Conservation (phyloP, 192 early-diverging fungal species). For the Coemansia furcata region DNA sequence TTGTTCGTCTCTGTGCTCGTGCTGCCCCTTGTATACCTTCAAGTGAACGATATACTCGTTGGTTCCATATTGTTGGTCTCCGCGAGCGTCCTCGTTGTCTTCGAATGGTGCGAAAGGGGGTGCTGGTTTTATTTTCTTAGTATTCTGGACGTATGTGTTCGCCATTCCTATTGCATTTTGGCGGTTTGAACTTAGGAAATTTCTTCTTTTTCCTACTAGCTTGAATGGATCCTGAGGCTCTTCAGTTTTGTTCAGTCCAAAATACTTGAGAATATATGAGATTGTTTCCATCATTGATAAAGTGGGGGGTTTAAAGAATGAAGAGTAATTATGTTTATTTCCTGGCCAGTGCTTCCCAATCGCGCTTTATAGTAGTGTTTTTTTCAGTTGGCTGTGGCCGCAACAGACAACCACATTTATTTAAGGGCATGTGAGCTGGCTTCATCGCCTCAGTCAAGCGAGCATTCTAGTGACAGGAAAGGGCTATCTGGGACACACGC, state of each 20-base stretch:
- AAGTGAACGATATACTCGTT: background rate
- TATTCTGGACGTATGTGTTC: background rate
- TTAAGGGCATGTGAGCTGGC: background rate
- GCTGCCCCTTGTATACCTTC: background rate
- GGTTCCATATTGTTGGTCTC: background rate
- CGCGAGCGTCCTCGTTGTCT: background rate
- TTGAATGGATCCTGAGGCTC: background rate
- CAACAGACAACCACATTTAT: too few species aligned
- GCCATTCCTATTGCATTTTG: background rate
- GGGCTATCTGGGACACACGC: background rate
- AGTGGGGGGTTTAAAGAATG: too few species aligned
- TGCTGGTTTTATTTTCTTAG: background rate
- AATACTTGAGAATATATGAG: background rate
- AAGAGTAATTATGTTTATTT: too few species aligned
- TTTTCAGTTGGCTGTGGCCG: background rate
- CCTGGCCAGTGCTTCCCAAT: too few species aligned
- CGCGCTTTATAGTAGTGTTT: background rate
- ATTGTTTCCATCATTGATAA: background rate
- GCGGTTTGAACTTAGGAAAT: background rate
- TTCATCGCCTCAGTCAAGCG: background rate
- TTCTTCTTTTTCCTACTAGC: background rate
- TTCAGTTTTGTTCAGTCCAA: background rate
- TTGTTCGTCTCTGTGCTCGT: background rate
- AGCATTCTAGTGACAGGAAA: background rate
- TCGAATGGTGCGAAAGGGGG: background rate